Percentiles rank a stretch among this genome's conserved stretches.
phyloP scores from a whole-genome alignment of 805 yeast species.

The Ogataea pignaliae region DNA sequence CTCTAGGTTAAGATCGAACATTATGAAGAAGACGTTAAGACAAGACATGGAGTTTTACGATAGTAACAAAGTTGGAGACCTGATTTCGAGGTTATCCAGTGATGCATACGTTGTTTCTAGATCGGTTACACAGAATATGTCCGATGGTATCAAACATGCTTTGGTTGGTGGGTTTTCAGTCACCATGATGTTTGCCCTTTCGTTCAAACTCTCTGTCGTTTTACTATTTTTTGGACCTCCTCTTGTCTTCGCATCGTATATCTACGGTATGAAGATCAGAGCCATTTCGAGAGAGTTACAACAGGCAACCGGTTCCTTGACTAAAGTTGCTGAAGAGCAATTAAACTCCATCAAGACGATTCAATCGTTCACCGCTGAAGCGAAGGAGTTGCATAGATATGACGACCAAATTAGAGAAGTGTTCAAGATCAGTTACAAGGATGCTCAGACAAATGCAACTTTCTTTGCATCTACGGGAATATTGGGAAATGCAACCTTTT shows the following conservation, averaged over 20 bases:
- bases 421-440: constrained; percentile 68
- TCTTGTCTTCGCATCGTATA: constrained; percentile 68
- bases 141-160: constrained; percentile 84
- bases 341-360: constrained; percentile 81
- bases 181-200: constrained; percentile 85
- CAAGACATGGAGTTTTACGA: constrained; percentile 92
- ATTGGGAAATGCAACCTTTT: constrained; percentile 73
- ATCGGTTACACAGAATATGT: constrained; percentile 81
- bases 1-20: constrained; percentile 72
- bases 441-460: constrained; percentile 75
- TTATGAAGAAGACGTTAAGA: constrained; percentile 70
- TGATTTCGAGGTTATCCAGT: constrained; percentile 79
- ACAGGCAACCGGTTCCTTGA: constrained; percentile 78
- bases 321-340: constrained; percentile 90
- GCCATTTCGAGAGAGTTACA: constrained; percentile 73
- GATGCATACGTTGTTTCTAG: constrained; percentile 89
- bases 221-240: constrained; percentile 85
- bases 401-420: constrained; percentile 66
- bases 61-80: constrained; percentile 85
- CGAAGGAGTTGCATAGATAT: constrained; percentile 69
- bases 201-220: constrained; percentile 72
- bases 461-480: constrained; percentile 80
- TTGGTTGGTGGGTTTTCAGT: constrained; percentile 81
- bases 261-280: constrained; percentile 80
- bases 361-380: constrained; percentile 87